phyloP scores from a whole-genome alignment of 1,284 basidiomycete species.

The Pholiota adiposa region DNA sequence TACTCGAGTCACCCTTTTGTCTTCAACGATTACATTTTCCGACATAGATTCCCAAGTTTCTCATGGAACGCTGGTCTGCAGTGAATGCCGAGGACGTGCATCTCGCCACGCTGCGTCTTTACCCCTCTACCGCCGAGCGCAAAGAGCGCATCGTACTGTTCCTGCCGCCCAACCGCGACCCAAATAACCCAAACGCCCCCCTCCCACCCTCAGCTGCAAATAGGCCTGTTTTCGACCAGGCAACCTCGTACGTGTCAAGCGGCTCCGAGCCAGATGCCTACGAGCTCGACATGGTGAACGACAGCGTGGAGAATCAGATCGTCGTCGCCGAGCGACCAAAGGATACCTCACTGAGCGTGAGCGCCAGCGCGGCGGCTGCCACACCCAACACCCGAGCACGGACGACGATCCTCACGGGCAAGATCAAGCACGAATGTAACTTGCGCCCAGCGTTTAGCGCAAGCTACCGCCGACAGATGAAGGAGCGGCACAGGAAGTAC shows the following conservation, averaged over 20 bases:
- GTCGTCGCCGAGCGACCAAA: conserved; percentile 79
- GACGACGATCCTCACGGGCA: conserved; percentile 74
- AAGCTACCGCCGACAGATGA: conserved; percentile 67
- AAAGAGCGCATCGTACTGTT: conserved; percentile 70
- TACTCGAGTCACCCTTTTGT: no score
- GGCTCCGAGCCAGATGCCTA: conserved; percentile 63
- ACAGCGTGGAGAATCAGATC: conserved; percentile 75
- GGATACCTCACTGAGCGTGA: conserved; percentile 50
- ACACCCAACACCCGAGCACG: conserved; percentile 58
- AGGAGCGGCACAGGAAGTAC: conserved; percentile 60
- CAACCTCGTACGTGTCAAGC: conserved; percentile 35
- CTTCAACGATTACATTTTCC: no score
- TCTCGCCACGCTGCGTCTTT: conserved; percentile 79
- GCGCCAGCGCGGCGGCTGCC: conserved; percentile 33
- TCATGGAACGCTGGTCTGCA: conserved; percentile 72
- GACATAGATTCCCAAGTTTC: conserved; percentile 65
- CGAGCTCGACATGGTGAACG: conserved; percentile 79
- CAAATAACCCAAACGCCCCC: conserved; percentile 29
- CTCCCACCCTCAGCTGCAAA: conserved; percentile 35
- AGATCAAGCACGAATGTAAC: conserved; percentile 77
- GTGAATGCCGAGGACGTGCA: conserved; percentile 67
- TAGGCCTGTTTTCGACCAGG: conserved; percentile 42
- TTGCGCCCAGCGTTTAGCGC: conserved; percentile 67
- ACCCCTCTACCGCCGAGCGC: conserved; percentile 43
- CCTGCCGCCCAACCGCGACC: conserved; percentile 61